Conservation (phyloP, 2,329 filamentous ascomycete species). For the Chalaropsis ovoidea region DNA sequence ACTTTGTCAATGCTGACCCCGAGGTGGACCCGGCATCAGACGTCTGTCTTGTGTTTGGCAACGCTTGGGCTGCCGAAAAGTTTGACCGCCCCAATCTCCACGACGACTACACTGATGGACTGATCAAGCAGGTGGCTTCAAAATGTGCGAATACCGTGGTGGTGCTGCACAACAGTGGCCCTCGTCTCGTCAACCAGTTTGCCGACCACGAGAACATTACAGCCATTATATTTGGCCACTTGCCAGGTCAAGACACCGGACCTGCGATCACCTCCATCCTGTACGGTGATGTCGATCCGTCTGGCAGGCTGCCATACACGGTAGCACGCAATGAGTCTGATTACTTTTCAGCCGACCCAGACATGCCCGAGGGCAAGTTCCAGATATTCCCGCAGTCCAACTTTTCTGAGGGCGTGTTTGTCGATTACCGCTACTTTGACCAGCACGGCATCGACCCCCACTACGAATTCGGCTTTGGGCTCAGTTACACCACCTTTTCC, state of each 20-base stretch:
- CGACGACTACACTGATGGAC: slow-evolving; percentile 54
- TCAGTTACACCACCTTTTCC: slow-evolving; percentile 47
- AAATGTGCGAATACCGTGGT: slow-evolving; percentile 54
- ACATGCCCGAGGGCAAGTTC: slow-evolving; percentile 41
- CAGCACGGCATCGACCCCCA: slow-evolving; percentile 39
- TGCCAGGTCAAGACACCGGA: slow-evolving; percentile 55
- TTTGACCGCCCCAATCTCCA: slow-evolving; percentile 51
- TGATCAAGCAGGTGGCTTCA: slow-evolving; percentile 48
- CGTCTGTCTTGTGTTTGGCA: slow-evolving; percentile 58
- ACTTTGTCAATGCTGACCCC: slow-evolving; percentile 43
- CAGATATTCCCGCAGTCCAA: slow-evolving; percentile 42
- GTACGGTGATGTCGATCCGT: slow-evolving; percentile 48
- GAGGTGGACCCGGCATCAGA: slow-evolving; percentile 43
- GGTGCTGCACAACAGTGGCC: slow-evolving; percentile 54
- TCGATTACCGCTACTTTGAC: slow-evolving; percentile 49
- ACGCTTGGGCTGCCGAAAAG: slow-evolving; percentile 63
- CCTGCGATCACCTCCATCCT: slow-evolving; percentile 45
- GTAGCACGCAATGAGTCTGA: slow-evolving; percentile 47
- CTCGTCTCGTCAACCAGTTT: slow-evolving; percentile 50
- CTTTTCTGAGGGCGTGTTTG: slow-evolving; percentile 43
- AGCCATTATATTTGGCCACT: slow-evolving; percentile 52
- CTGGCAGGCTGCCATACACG: slow-evolving; percentile 52
- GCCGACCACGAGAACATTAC: slow-evolving; percentile 55
- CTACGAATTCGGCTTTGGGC: slow-evolving; percentile 48
- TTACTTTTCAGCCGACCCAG: slow-evolving; percentile 48